Base-by-base conservation (phyloP, 208 protist species). In the Crithidia bombi region DNA sequence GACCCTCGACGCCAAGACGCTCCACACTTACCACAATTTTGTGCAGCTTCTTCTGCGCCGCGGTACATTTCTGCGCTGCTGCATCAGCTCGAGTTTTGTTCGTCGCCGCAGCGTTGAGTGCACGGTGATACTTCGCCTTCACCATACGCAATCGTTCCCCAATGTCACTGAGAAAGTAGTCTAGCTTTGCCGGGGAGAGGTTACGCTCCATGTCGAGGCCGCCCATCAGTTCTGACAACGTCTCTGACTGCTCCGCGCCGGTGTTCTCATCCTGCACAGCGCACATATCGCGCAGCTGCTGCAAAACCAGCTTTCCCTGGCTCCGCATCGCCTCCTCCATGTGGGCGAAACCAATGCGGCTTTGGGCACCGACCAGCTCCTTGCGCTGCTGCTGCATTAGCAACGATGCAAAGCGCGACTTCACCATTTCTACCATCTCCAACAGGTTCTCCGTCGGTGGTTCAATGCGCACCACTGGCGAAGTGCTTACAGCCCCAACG, bases 391-490 rank as follows among this genome's bases (percentile, higher is more conserved):
- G 86, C 32, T 81, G 77, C 28, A 83, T 66, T 35, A 67, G 39
- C 74, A 84, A 77, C 5, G 79, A 79, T 30, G 84, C 73, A 36
- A 87, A 75, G 46, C 89, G 79, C 11, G 70, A 69, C 50, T 81
- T 83, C 3, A 94, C 44, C 25, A 94, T 38, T 9, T 72, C 78
- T 2, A 90, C 75, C 85, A 94, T 94, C 17, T 86, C 84, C n/a
- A 76, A 35, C 33, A 94, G 56, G 49, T 84, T 75, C 14, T 55
- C 52, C 21, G 86, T 89, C 0, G 89, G 89, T 15, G 89, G 77
- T 39, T 85, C 78, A 52, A 94, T 82, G 61, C 75, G 81, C 44
- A 71, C 72, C 5, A 36, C 33, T 28, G 65, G 33, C 59, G 33
- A 49, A 33, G 14, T 52, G 19, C 49, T 62, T 6, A 52, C 50